Conservation (phyloP, 2,329 filamentous ascomycete species). For the Capronia epimyces region DNA sequence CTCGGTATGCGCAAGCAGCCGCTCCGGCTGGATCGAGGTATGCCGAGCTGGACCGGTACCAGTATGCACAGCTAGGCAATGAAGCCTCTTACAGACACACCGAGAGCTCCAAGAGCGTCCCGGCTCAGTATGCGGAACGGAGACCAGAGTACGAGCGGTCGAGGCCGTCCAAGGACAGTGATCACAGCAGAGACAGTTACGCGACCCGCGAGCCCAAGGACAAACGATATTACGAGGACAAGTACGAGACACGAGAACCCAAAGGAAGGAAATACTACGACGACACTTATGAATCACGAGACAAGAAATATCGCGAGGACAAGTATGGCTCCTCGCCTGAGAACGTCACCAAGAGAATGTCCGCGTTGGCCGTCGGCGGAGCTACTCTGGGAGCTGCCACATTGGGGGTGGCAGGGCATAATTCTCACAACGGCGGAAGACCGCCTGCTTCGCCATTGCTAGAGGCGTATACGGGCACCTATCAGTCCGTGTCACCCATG, state of each 20-base stretch:
- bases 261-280: slow-evolving; percentile 22
- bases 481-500: slow-evolving; percentile 92
- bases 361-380: slow-evolving; percentile 30
- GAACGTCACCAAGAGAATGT: slow-evolving; percentile 25
- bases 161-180: slow-evolving; percentile 21
- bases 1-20: slow-evolving; percentile 39
- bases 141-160: slow-evolving; percentile 18
- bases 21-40: slow-evolving; percentile 17
- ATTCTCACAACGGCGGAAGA: slow-evolving; percentile 34
- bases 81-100: slow-evolving; percentile 36
- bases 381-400: slow-evolving; percentile 38
- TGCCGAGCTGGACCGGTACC: slow-evolving; percentile 34
- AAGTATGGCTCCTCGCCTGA: slow-evolving; percentile 18
- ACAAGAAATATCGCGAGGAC: slow-evolving; percentile 16
- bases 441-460: slow-evolving; percentile 78
- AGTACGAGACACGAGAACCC: slow-evolving; percentile 17
- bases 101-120: slow-evolving; percentile 2
- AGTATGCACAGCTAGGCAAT: slow-evolving; percentile 31
- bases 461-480: slow-evolving; percentile 88
- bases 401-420: slow-evolving; percentile 34
- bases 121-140: slow-evolving; percentile 14
- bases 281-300: not conserved
- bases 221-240: slow-evolving; percentile 3
- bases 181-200: slow-evolving; percentile 19
- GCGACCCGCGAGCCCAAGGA: slow-evolving; percentile 6